Evolutionary conservation across 148 eudicot genomes (phyloP).

Genomic region (Silene conica): DNA sequence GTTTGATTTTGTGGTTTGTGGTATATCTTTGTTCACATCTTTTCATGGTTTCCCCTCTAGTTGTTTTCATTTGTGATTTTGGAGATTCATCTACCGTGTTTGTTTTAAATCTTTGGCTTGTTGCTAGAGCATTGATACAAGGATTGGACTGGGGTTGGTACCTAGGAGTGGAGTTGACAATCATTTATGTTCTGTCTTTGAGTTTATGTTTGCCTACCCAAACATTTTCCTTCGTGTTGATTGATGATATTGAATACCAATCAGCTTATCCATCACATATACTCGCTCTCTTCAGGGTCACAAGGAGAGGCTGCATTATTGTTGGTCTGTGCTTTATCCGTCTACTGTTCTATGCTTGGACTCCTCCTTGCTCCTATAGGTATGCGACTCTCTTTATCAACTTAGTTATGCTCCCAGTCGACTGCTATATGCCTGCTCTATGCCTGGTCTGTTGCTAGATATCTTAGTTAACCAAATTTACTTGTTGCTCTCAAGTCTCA

Average conservation of each 20-base stretch:
- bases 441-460: too few species aligned
- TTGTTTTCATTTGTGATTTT: too few species aligned
- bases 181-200: too few species aligned
- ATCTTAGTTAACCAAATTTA: neutral
- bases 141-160: too few species aligned
- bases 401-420: neutral
- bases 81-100: too few species aligned
- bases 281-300: conserved; percentile 46
- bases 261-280: conserved; percentile 1
- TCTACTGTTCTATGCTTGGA: conserved; percentile 42
- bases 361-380: conserved; percentile 47
- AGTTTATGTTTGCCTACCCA: too few species aligned
- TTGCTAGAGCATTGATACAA: too few species aligned
- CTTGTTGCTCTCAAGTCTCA: neutral
- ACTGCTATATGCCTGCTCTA: too few species aligned
- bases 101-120: too few species aligned
- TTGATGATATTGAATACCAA: neutral
- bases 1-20: neutral
- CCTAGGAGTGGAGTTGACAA: too few species aligned
- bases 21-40: neutral
- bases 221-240: neutral
- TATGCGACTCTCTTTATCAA: conserved; percentile 24
- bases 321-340: conserved; percentile 56
- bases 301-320: conserved; percentile 49
- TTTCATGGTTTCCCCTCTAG: neutral